These are phyloP conservation scores for Cyberlindnera lachancei DNA, from an alignment of 805 yeast genomes.

Conservation along the genomic window DNA sequence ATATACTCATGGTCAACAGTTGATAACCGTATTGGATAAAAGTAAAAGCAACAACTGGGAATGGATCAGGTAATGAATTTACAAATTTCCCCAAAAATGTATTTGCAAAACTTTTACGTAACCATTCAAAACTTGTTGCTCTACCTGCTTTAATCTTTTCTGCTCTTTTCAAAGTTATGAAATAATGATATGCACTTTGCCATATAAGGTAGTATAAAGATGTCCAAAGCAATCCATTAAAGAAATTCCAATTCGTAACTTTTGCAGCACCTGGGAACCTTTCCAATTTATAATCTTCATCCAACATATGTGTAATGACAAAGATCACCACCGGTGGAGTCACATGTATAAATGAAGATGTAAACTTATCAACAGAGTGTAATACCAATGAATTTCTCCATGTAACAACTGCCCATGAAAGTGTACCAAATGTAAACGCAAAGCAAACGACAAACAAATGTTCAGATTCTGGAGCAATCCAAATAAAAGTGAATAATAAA, in stretches of 20 bases:
- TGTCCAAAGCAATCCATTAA: constrained; percentile 68
- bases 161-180: constrained; percentile 74
- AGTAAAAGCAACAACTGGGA: constrained; percentile 85
- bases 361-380: constrained; percentile 87
- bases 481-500: constrained; percentile 60
- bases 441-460: constrained; percentile 76
- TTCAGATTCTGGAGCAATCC: constrained; percentile 74
- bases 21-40: constrained; percentile 84
- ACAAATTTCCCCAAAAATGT: constrained; percentile 67
- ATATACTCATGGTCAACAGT: constrained; percentile 74
- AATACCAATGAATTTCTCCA: constrained; percentile 93
- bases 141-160: constrained; percentile 81
- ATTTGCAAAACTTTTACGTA: constrained; percentile 64
- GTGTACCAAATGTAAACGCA: constrained; percentile 81
- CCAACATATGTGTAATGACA: constrained; percentile 71
- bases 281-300: constrained; percentile 35
- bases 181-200: constrained; percentile 88
- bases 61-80: constrained; percentile 71
- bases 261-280: constrained; percentile 80
- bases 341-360: constrained; percentile 84
- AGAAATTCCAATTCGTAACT: constrained; percentile 63
- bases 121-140: constrained; percentile 80
- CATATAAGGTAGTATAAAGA: constrained; percentile 77
- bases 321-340: constrained; percentile 86
- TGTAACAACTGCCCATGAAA: constrained; percentile 88